A percentile compares a stretch with the other conserved stretches of the same genome.
Conservation (phyloP, 805 yeast species). For the Candida oleophila region DNA sequence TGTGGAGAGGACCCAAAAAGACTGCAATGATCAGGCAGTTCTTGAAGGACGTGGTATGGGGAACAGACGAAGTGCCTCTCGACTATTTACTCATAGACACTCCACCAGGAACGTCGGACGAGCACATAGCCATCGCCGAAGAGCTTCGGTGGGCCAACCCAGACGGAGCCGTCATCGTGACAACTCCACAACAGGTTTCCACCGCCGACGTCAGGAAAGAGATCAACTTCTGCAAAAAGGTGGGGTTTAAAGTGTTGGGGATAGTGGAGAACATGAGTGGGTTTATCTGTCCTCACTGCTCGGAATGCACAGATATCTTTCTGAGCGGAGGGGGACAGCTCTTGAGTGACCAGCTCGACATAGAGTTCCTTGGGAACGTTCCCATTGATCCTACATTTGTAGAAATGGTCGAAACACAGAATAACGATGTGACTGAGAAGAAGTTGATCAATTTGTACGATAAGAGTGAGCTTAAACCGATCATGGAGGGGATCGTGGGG, state of each 20-base stretch:
- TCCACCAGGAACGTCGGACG: constrained; percentile 99
- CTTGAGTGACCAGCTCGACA: constrained; percentile 58
- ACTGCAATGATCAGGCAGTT: constrained; percentile 97
- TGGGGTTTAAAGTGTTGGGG: constrained; percentile 76
- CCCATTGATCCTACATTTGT: constrained; percentile 95
- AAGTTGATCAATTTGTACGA: constrained; percentile 35
- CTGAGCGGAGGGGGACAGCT: constrained; percentile 88
- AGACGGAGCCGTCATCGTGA: constrained; percentile 92
- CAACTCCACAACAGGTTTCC: constrained; percentile 94
- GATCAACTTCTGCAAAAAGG: constrained; percentile 87
- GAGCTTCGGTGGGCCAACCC: constrained; percentile 70
- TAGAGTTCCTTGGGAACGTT: constrained; percentile 78
- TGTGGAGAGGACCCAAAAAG: constrained; percentile 98
- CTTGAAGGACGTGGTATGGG: constrained; percentile 90
- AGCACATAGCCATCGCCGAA: constrained; percentile 95
- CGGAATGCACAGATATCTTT: constrained; percentile 88
- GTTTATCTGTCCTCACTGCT: constrained; percentile 89
- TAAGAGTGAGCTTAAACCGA: constrained; percentile 32
- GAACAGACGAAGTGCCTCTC: constrained; percentile 47
- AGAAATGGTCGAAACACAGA: constrained; percentile 75
- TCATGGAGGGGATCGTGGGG: constrained; percentile 35
- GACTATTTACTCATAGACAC: constrained; percentile 88
- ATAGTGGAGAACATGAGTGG: constrained; percentile 97
- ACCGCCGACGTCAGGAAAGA: constrained; percentile 94
- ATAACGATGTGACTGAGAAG: constrained; percentile 24